Evolutionary conservation across 148 eudicot genomes (phyloP), one percentile per base, ranked within the genome.

Genomic region (Cornus controversa): DNA sequence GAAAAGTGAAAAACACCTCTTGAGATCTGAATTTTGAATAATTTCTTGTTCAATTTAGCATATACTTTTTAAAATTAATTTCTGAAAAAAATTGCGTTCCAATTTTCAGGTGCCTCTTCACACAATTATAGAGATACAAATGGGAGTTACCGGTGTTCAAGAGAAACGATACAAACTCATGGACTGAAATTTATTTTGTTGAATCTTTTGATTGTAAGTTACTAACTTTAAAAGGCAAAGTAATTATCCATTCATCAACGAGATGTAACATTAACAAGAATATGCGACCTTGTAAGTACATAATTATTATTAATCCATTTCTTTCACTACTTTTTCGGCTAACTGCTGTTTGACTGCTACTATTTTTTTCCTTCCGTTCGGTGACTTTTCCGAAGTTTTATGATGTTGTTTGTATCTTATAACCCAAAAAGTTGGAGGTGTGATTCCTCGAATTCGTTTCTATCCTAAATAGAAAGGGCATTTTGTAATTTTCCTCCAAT

Each of bases 121-220:
- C 83, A 96, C 99, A 66, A 96, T 93, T 57, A 93, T 96, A 81
- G 99, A 96, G 89, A 96, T 96, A 81, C 97, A 92, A 80, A 96
- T 93, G 99, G 99, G 99, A 66, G 99, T 96, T 64, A 92, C 92
- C 2, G 99, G 99, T 14, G 98, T 96, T 71, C 97, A 93, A 85
- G 99, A 96, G 92, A 96, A 96, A 84, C 79, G 99, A 80, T 96
- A 96, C 89, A 96, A 93, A 84, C 93, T 93, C 79, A 96, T 96
- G 97, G 92, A 93, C 78, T 90, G 83, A 87, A 31, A 60, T 24
- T 54, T 36, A 62, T 37, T 69, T 24, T 23, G 23, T 9, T 11
- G 24, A 69, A 29, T 64, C n/a, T 31, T 72, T 27, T 9, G 47
- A 69, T 27, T 73, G 78, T 60, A 69, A 73, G 63, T 72, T 58